Base-by-base conservation (phyloP, 2,329 filamentous ascomycete genomes). In the Botrytis tulipae region DNA sequence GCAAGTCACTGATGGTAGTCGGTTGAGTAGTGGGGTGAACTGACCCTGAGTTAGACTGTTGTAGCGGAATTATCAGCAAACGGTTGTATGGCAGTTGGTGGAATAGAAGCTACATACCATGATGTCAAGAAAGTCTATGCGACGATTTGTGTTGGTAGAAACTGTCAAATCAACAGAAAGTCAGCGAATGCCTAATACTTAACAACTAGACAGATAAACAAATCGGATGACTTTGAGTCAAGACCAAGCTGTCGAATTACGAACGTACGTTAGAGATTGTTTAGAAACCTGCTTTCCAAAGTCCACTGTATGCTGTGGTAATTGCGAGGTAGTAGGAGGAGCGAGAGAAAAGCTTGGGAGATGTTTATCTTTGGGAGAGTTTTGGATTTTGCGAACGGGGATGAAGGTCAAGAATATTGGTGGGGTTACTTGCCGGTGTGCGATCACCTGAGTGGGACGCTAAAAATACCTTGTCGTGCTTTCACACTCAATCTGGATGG, bases 21-120 rank as follows among this genome's bases (percentile, higher is more conserved):
- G 76, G 63, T 35, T 46, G 12, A 69, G 73, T 72, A 74, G 73
- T 73, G 79, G 77, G 76, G 37, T 60, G 69, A 72, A 89, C 87
- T 83, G 85, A 91, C 89, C 89, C 89, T 83, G 89, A 91, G 88
- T 90, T 87, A 90, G 89, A 91, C 89, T 91, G 65, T 63, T 42
- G 44, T 68, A 32, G 66, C 32, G 48, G 54, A 44, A 71, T 57
- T 35, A 48, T 80, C 75, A 80, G 78, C 48, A 75, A 67, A 46
- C 25, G 12, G 3, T 68, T 46, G 32, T 10, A 20, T 40, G 60
- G 18, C 29, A 20, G 66, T 46, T 44, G 69, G 32, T 9, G 32
- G 8, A 63, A 44, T 57, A 70, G 54, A 70, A 61, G 62, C 60
- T 61, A 70, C 72, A 44, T 76, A 77, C 77, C 77, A 78, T 78